phyloP scores from a whole-genome alignment of 1,284 basidiomycete species.

The Apiotrichum gracile region DNA sequence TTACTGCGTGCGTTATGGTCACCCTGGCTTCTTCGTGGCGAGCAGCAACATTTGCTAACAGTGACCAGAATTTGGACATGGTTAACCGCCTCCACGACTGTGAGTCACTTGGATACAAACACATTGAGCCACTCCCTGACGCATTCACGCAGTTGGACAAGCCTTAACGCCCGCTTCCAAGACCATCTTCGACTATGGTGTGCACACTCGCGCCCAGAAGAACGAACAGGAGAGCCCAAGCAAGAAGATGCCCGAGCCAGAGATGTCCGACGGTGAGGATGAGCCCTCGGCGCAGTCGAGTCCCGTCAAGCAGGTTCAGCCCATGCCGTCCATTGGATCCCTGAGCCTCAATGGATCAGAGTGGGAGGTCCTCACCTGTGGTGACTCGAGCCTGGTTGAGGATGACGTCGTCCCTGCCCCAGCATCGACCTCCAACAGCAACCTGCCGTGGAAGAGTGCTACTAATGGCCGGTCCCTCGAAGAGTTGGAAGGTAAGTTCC shows the following conservation, averaged over 20 bases:
- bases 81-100: slow-evolving; percentile 37
- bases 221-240: background rate
- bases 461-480: slow-evolving; percentile 34
- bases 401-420: background rate
- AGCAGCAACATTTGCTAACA: background rate
- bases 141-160: slow-evolving; percentile 6
- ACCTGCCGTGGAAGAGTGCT: slow-evolving; percentile 39
- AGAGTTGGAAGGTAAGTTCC: slow-evolving; percentile 8
- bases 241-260: background rate
- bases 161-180: slow-evolving; percentile 13
- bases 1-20: background rate
- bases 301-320: background rate
- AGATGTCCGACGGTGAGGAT: background rate
- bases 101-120: slow-evolving; percentile 15
- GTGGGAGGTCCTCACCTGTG: slow-evolving; percentile 37
- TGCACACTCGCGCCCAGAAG: background rate
- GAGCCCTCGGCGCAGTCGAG: background rate
- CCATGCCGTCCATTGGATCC: background rate
- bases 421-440: slow-evolving; percentile 9
- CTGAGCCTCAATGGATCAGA: slow-evolving; percentile 4
- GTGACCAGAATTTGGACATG: slow-evolving; percentile 35
- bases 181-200: slow-evolving; percentile 6
- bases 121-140: background rate
- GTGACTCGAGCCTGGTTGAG: slow-evolving; percentile 28
- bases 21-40: background rate